Conservation (phyloP, 2,329 filamentous ascomycete genomes). For the Diaporthe nobilis region DNA sequence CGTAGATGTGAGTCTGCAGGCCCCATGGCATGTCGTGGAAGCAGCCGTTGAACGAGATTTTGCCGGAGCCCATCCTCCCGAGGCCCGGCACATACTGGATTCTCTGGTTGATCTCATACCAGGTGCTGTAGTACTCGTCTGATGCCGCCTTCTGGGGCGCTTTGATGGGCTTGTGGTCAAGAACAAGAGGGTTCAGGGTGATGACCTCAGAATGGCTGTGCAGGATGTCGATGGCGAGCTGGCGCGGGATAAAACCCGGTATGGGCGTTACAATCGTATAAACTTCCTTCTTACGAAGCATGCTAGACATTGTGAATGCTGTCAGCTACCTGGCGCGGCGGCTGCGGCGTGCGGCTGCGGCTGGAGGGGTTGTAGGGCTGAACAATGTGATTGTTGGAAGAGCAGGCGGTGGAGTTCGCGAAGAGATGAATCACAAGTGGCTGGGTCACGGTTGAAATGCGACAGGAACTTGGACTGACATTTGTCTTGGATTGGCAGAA, state of each 20-base stretch:
- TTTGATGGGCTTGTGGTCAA: constrained; percentile 73
- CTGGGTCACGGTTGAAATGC: constrained; percentile 16
- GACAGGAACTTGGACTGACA: constrained; percentile 24
- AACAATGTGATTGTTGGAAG: constrained; percentile 1
- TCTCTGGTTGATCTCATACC: constrained; percentile 80
- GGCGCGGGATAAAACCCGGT: constrained; percentile 77
- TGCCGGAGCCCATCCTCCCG: constrained; percentile 74
- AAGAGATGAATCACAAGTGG: constrained; percentile 31
- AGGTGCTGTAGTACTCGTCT: constrained; percentile 81
- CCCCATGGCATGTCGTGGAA: constrained; percentile 82
- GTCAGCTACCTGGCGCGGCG: constrained; percentile 33
- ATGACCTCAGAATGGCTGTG: constrained; percentile 80
- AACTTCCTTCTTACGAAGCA: constrained; percentile 74
- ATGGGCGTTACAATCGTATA: constrained; percentile 80
- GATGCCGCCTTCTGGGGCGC: constrained; percentile 77
- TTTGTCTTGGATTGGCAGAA: constrained; percentile 16
- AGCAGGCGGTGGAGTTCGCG: background rate
- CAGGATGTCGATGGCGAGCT: constrained; percentile 80
- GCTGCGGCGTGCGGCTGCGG: constrained; percentile 3
- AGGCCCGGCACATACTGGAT: constrained; percentile 78
- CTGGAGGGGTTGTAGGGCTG: background rate
- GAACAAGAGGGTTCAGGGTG: constrained; percentile 78
- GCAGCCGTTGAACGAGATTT: constrained; percentile 78
- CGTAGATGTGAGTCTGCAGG: constrained; percentile 79
- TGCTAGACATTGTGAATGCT: constrained; percentile 47